Evolutionary conservation across 805 yeast genomes (phyloP).

Genomic region (Metschnikowia bowlesiae): DNA sequence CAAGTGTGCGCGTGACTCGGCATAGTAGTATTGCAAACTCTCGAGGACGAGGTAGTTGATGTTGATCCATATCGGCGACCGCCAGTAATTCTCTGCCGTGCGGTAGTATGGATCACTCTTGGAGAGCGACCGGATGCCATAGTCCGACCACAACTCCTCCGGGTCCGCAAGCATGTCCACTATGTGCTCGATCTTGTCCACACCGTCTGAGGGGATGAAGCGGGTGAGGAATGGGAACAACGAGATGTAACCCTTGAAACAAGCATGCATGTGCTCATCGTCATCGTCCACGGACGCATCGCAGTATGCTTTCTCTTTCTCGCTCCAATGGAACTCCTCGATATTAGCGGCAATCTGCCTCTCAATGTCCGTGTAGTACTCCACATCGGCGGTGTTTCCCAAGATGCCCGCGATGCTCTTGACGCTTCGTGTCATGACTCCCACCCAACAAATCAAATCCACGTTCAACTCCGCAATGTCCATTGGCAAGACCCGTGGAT

Average conservation of each 20-base stretch:
- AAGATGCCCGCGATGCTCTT: conserved; percentile 63
- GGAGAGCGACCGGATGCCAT: conserved; percentile 79
- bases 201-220: conserved; percentile 47
- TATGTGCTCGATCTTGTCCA: conserved; percentile 44
- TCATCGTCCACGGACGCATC: conserved; percentile 74
- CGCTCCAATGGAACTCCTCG: conserved; percentile 78
- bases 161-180: conserved; percentile 63
- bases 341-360: conserved; percentile 57
- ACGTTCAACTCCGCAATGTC: conserved; percentile 88
- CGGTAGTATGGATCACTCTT: conserved; percentile 61
- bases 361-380: conserved; percentile 50
- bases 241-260: conserved; percentile 86
- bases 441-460: conserved; percentile 89
- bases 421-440: conserved; percentile 84
- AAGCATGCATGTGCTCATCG: conserved; percentile 63
- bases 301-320: conserved; percentile 62
- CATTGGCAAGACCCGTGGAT: conserved; percentile 78
- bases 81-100: conserved; percentile 89
- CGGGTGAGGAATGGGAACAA: conserved; percentile 79
- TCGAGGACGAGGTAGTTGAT: conserved; percentile 82
- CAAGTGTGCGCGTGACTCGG: conserved; percentile 23
- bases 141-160: conserved; percentile 68
- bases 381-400: conserved; percentile 54
- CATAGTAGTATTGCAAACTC: conserved; percentile 54
- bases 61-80: conserved; percentile 91